Evolutionary conservation across 1,284 basidiomycete genomes (phyloP).

Genomic region (Exobasidium cylindrosporum): DNA sequence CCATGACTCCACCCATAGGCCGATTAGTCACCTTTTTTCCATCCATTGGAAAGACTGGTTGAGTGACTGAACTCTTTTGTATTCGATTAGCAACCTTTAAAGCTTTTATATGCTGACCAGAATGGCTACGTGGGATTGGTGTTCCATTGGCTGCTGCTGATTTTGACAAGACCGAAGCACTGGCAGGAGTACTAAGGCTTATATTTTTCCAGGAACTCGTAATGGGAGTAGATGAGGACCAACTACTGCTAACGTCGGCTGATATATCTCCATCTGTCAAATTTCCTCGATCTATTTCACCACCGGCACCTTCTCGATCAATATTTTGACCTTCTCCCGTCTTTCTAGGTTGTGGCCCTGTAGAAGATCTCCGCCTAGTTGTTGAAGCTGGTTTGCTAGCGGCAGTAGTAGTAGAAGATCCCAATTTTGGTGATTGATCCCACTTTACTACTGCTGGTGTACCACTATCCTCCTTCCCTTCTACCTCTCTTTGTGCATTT

Average conservation of each 20-base stretch:
- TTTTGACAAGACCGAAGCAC: neutral
- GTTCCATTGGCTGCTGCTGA: constrained; percentile 1
- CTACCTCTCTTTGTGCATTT: neutral
- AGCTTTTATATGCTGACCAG: constrained; percentile 6
- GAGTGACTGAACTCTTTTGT: neutral
- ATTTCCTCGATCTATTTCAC: neutral
- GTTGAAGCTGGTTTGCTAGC: neutral
- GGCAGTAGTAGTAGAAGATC: neutral
- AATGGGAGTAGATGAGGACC: neutral
- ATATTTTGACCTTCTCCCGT: too few relatives aligned
- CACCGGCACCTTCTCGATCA: neutral
- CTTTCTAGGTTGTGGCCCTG: neutral
- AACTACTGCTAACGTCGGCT: neutral
- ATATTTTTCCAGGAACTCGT: neutral
- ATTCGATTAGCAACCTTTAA: neutral
- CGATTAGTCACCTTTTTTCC: neutral
- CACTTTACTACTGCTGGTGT: neutral
- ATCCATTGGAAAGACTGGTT: neutral
- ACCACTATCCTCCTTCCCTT: neutral
- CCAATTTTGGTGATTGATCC: too few relatives aligned
- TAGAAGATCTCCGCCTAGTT: neutral
- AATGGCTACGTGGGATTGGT: neutral
- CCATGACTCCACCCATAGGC: neutral
- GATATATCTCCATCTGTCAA: neutral
- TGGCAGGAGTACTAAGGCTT: neutral